Evolutionary conservation across 495 filamentous ascomycete genomes (phyloP).

Genomic region (Daldinia concentrica): DNA sequence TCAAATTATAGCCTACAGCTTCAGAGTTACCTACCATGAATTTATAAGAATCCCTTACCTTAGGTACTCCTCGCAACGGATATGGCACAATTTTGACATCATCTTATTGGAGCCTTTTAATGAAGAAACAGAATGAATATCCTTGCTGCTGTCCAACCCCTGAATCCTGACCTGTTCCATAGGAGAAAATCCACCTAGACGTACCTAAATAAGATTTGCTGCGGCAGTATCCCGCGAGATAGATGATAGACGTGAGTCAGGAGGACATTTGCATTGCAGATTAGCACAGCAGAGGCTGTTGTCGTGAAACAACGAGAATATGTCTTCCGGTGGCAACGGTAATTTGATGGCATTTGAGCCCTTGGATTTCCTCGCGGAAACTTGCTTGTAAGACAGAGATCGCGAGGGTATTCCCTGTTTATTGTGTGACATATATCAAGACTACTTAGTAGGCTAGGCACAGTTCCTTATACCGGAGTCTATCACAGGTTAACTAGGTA

Average conservation of each 20-base stretch:
- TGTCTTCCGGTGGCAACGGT: background rate
- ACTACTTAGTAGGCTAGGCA: conserved; percentile 9
- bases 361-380: background rate
- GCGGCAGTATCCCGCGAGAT: background rate
- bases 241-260: background rate
- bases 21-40: no score
- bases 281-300: conserved; percentile 2
- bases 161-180: no score
- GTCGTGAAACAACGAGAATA: conserved; percentile 17
- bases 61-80: no score
- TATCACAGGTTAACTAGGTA: background rate
- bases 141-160: no score
- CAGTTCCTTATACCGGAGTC: background rate
- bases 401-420: conserved; percentile 11
- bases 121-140: no score
- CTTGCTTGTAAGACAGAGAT: background rate
- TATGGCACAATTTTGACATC: no score
- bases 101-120: no score
- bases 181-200: background rate
- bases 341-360: background rate
- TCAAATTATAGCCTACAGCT: no score
- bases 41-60: no score
- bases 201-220: background rate
- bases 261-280: conserved; percentile 3
- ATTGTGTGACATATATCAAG: background rate